Conservation (phyloP, 371 early-diverging fungal species). For the Apophysomyces ossiformis region DNA sequence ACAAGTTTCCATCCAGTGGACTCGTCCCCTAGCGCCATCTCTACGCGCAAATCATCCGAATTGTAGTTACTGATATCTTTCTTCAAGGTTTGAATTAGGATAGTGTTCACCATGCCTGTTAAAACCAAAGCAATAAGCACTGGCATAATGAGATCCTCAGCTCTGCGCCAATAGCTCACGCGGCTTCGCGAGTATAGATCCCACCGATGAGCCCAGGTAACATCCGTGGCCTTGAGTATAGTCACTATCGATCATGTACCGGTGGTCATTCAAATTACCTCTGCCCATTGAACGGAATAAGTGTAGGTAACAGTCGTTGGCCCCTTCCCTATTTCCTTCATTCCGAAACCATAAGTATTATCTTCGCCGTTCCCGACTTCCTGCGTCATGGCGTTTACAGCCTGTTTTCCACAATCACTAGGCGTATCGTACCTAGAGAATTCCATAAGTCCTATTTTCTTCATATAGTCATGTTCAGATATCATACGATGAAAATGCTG, state of each 20-base stretch:
- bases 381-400: too few species aligned
- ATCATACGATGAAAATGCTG: conserved; percentile 58
- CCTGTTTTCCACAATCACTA: conserved; percentile 26
- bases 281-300: conserved; percentile 66
- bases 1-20: conserved; percentile 90
- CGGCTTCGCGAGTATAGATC: conserved; percentile 44
- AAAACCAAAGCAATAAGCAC: conserved; percentile 74
- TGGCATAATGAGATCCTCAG: conserved; percentile 20
- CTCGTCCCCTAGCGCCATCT: conserved; percentile 80
- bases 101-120: conserved; percentile 86
- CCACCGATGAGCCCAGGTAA: conserved; percentile 64
- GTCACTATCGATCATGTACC: not conserved
- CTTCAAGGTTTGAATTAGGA: conserved; percentile 81
- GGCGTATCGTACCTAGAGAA: conserved; percentile 27
- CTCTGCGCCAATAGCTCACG: too few species aligned
- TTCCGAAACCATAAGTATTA: conserved; percentile 17
- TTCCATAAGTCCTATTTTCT: not conserved
- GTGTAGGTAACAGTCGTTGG: conserved; percentile 52
- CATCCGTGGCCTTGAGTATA: conserved; percentile 30
- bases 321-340: conserved; percentile 42
- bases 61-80: conserved; percentile 91
- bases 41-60: conserved; percentile 49
- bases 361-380: too few species aligned
- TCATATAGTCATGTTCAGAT: too few species aligned
- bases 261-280: conserved; percentile 23